Conservation (phyloP, 495 filamentous ascomycete genomes). For the Oleoguttula mirabilis region DNA sequence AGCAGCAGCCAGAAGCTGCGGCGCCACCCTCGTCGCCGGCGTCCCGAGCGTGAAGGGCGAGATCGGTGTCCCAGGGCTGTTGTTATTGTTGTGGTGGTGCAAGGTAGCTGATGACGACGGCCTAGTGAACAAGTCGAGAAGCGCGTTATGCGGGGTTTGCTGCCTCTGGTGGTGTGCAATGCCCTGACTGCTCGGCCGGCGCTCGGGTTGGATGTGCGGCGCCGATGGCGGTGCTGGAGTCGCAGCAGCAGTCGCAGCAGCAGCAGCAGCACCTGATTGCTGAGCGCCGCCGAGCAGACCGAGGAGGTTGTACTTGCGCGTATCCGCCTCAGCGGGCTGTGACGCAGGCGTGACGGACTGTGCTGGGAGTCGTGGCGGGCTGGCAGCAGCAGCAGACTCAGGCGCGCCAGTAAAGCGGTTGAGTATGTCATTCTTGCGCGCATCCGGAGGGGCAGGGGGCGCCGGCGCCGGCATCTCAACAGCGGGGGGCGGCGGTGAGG, state of each 20-base stretch:
- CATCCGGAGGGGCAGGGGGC: not conserved
- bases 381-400: no score
- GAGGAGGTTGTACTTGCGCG: constrained; percentile 1
- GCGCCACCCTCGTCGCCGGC: constrained; percentile 1
- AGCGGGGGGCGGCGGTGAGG: not conserved
- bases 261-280: constrained; percentile 1
- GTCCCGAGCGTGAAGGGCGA: constrained; percentile 20
- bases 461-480: not conserved
- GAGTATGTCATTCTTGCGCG: no score
- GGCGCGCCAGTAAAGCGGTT: no score
- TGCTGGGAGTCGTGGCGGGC: no score
- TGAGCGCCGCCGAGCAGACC: constrained; percentile 3
- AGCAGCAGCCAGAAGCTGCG: not conserved
- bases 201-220: constrained; percentile 7
- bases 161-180: not conserved
- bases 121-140: constrained; percentile 14
- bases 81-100: no score
- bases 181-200: not conserved
- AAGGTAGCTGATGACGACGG: not conserved
- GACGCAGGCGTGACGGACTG: not conserved
- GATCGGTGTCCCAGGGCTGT: constrained; percentile 18
- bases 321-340: not conserved
- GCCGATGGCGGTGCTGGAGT: constrained; percentile 1
- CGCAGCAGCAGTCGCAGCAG: not conserved
- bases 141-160: constrained; percentile 8